Base-by-base conservation (phyloP, 2,329 filamentous ascomycete species). In the Didymosphaeria variabile region DNA sequence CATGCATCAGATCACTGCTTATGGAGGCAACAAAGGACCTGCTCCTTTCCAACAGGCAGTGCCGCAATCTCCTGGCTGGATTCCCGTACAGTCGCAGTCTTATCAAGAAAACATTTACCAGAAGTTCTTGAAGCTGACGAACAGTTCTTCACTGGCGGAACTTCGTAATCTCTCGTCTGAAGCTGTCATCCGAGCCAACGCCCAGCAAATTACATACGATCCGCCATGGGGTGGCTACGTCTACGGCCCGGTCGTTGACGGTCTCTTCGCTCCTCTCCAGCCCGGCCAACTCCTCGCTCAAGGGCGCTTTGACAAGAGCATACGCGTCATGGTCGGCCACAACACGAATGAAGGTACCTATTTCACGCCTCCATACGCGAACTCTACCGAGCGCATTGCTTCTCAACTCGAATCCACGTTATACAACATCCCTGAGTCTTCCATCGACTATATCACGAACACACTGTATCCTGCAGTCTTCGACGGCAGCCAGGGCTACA, bases 391-490 rank as follows among this genome's bases (percentile, higher is more conserved):
- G 12, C 69, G 62, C 3, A 71, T 81, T 38, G 57, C 60, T 26
- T 55, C 46, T 2, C 69, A 72, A 19, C 54, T 82, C 23, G 55
- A 56, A 12, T 38, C 6, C 13, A 54, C 63, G 0, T 73, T 79
- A 47, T 76, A 77, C 0, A 71, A 72, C 15, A 65, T 78, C 31
- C 73, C 75, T 10, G 63, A 68, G 9, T 57, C 63, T 21, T 66
- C 71, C 12, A 38, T 84, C 44, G 62, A 80, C 21, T 80, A 84
- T 64, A 77, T 86, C 51, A 68, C 72, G 3, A 65, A 79, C 3
- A 77, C 71, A 0, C 74, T 87, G 10, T 87, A 87, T 71, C 85
- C 85, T 3, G 70, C 82, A 1, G 68, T 82, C 36, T 84, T 82
- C 64, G 74, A 81, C 67, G 83, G 81, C 38, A 77, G 73, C 17